A percentile compares a stretch with the other conserved stretches of the same genome.
phyloP scores from a whole-genome alignment of 2,329 filamentous ascomycete genomes.

The Ophiostoma perfectum region DNA sequence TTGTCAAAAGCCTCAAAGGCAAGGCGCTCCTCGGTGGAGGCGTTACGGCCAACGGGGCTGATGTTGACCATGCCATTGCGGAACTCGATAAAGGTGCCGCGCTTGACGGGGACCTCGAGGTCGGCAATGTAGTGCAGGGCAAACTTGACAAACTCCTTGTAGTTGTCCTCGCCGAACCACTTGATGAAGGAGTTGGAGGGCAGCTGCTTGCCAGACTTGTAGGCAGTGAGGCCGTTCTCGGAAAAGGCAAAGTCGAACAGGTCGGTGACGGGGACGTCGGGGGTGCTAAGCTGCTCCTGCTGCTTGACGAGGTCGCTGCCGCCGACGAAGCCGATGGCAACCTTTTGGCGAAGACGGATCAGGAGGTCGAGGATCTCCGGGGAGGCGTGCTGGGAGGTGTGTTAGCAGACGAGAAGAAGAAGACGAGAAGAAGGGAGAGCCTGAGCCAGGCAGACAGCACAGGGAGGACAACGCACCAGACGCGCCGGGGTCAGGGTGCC shows the following conservation, averaged over 20 bases:
- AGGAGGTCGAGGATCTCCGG: conserved; percentile 82
- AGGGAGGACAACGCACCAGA: conserved; percentile 47
- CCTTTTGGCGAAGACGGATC: conserved; percentile 73
- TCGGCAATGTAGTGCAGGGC: conserved; percentile 79
- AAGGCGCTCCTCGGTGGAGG: conserved; percentile 69
- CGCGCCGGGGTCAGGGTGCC: conserved; percentile 82
- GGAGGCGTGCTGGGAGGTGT: conserved; percentile 51
- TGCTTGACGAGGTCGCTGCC: conserved; percentile 90
- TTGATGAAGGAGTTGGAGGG: conserved; percentile 80
- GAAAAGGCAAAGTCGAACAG: conserved; percentile 98
- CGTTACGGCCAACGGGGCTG: conserved; percentile 79
- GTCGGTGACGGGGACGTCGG: conserved; percentile 62
- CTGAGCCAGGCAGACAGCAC: too few relatives aligned
- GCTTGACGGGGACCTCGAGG: conserved; percentile 76
- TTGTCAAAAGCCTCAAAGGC: conserved; percentile 81
- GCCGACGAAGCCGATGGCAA: conserved; percentile 86
- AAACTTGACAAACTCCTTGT: conserved; percentile 72
- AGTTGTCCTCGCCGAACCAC: conserved; percentile 78
- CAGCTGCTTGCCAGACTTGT: conserved; percentile 71
- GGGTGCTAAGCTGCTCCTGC: conserved; percentile 83
- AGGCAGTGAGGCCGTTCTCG: conserved; percentile 93
- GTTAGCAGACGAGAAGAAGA: neutral
- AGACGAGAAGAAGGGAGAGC: neutral
- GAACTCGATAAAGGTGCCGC: conserved; percentile 82
- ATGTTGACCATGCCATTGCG: conserved; percentile 90